Conservation (phyloP, 768 basidiomycete genomes). For the Pseudohyphozyma bogoriensis region DNA sequence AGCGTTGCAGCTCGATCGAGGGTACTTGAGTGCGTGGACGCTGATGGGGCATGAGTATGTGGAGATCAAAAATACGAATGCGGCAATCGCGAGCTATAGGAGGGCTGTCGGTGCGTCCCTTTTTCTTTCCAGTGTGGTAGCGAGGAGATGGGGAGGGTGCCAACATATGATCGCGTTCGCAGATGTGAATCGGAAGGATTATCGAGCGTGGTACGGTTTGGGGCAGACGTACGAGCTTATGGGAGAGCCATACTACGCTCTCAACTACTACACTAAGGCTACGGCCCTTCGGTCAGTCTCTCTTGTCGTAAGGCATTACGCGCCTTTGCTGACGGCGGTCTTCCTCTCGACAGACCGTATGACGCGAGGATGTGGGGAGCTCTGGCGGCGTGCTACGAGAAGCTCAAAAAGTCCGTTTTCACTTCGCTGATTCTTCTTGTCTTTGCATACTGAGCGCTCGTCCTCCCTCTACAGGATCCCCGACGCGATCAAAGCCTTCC, state of each 20-base stretch:
- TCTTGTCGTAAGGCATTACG: conserved; percentile 5
- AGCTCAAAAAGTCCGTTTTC: conserved; percentile 61
- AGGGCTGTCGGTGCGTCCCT: conserved; percentile 71
- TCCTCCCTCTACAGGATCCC: conserved; percentile 47
- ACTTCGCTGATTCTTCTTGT: background rate
- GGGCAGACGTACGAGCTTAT: conserved; percentile 95
- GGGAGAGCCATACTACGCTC: conserved; percentile 91
- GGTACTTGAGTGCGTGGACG: conserved; percentile 95
- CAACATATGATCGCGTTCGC: too few species aligned
- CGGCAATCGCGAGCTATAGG: conserved; percentile 94
- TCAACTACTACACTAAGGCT: conserved; percentile 93
- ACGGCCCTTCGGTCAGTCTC: conserved; percentile 65
- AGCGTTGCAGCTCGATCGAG: conserved; percentile 87
- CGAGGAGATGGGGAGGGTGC: background rate
- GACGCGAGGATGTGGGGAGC: conserved; percentile 95
- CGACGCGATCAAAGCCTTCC: conserved; percentile 85
- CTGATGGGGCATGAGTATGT: conserved; percentile 98
- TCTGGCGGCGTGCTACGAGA: conserved; percentile 85
- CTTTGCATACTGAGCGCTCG: background rate
- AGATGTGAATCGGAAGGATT: conserved; percentile 96
- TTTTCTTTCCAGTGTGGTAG: too few species aligned
- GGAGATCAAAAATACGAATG: conserved; percentile 98
- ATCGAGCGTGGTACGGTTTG: conserved; percentile 95
- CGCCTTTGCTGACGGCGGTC: background rate
- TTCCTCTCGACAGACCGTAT: conserved; percentile 56